Base-by-base conservation (phyloP, 805 yeast genomes). In the Barnettozyma salicaria region DNA sequence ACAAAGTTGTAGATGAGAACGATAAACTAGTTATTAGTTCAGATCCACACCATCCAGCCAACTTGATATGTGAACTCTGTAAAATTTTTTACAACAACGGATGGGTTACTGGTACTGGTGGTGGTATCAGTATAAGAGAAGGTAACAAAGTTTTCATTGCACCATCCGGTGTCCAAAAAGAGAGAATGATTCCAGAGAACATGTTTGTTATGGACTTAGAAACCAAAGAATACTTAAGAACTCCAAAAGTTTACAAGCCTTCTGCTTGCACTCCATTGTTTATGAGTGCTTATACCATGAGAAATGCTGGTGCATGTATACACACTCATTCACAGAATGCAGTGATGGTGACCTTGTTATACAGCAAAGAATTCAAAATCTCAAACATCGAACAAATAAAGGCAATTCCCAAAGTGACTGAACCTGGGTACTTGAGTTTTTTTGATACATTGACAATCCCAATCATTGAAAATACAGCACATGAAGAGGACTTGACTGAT, bases 41-140 rank as follows among this genome's bases (percentile, higher is more conserved):
- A 0, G 57, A 54, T 25, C 54, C 55, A 35, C 33, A 38, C 10
- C 59, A 54, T 56, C 95, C 97, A 0, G 95, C 95, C 2, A 79
- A 82, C 51, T 64, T 83, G 49, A 85, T 89, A 43, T 87, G 95
- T 57, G 83, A 81, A 42, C 68, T 89, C 21, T 88, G 96, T 56
- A 67, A 74, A 35, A 63, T 72, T 13, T 86, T 90, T 56, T 90
- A 82, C 57, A 68, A 74, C 48, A 81, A 82, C 53, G 81, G 84
- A 34, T 88, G 96, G 96, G 90, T 86, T 49, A 80, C 96, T 0
- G 97, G 97, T 3, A 90, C 97, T 1, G 97, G 96, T 3, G 97
- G 97, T 22, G 97, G 97, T 4, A 80, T 90, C 50, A 82, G 95
- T 22, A 80, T 89, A 34, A 59, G 53, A 41, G 68, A 72, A 2